phyloP scores from a whole-genome alignment of 169 alveolate genomes.

The Plasmodium blacklocki region DNA sequence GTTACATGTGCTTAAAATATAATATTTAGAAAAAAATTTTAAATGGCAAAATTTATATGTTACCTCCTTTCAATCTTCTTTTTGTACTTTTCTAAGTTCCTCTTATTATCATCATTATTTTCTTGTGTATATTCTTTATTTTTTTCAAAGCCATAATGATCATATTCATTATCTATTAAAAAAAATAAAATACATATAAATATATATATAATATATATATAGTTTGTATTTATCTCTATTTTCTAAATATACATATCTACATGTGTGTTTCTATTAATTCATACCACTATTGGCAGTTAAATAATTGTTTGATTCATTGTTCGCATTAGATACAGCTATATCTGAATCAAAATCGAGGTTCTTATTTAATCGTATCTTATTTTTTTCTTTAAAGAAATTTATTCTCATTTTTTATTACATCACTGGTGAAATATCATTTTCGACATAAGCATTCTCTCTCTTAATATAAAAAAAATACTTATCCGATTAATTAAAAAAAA shows the following conservation, averaged over 20 bases:
- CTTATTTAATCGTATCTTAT: slow-evolving; percentile 52
- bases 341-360: slow-evolving; percentile 46
- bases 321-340: slow-evolving; percentile 55
- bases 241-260: background rate
- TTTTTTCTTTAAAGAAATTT: slow-evolving; percentile 75
- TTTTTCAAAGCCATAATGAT: slow-evolving; percentile 73
- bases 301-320: slow-evolving; percentile 55
- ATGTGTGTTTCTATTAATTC: background rate
- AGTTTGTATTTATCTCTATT: background rate
- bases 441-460: slow-evolving; percentile 14
- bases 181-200: background rate
- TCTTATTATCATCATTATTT: slow-evolving; percentile 19
- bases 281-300: slow-evolving; percentile 61
- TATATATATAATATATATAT: background rate
- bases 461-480: slow-evolving; percentile 20
- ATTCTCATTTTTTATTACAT: slow-evolving; percentile 64
- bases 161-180: slow-evolving; percentile 59
- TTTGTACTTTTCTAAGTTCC: slow-evolving; percentile 42
- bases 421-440: slow-evolving; percentile 70
- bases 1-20: background rate
- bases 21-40: too few relatives aligned
- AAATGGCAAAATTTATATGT: too few relatives aligned
- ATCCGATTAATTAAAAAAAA: too few relatives aligned
- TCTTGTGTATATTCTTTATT: slow-evolving; percentile 29
- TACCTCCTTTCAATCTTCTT: slow-evolving; percentile 68